Base-by-base conservation (phyloP, 1,284 basidiomycete species). In the Spongispora temasekensis region DNA sequence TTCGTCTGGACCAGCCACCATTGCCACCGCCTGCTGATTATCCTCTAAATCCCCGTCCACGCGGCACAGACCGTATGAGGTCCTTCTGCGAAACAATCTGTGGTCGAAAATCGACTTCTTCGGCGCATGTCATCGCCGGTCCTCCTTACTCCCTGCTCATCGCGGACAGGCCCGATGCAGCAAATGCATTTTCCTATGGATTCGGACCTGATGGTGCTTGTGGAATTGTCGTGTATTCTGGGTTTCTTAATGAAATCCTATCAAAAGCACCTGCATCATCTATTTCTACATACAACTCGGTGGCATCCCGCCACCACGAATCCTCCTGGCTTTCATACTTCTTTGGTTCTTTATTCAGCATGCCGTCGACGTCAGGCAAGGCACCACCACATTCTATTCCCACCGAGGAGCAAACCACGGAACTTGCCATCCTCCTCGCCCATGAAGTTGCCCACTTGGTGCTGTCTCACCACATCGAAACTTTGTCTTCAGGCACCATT, bases 181-280 rank as follows among this genome's bases (percentile, higher is more conserved):
- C 83, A 19, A 97, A 95, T 68, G 94, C 94, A 2, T 95, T 97
- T 71, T 93, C 91, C 2, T 95, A 94, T 71, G 94, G 94, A 1
- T 96, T 96, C 67, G 94, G 94, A 15, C 90, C 91, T 2, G 85
- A 93, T 68, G 93, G 94, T 28, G 93, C 90, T 1, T 93, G 93
- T 56, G 94, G 94, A 2, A 85, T 97, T 59, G 94, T 97, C 55
- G 86, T 97, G 3, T 95, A 93, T 72, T 92, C 91, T 6, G 94
- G 94, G 9, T 91, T 95, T 75, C 71, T 96, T 52, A 90, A 95
- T 69, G 86, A 93, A 52, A 87, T 95, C 50, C 78, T 95, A 48
- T 73, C 82, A 48, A 81, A 81, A 61, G 71, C 65, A 19, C 55
- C 76, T 48, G 46, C 66, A 72, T 17, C n/a, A n/a, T 63, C 71